phyloP scores from a whole-genome alignment of 2,329 filamentous ascomycete species.

The Hypoxylon sp. region DNA sequence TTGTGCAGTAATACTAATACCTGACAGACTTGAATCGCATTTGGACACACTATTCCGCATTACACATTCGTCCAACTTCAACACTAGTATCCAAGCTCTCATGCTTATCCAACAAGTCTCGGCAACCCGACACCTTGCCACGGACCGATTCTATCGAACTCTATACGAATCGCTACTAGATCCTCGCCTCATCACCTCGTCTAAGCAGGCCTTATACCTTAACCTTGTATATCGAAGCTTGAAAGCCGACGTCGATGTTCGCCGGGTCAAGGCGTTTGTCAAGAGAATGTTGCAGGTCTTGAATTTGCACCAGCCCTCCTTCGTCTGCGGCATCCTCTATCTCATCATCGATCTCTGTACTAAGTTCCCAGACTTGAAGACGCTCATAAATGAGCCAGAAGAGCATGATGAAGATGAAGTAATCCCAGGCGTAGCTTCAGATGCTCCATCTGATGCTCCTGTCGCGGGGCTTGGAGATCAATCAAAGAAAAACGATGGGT shows the following conservation, averaged over 20 bases:
- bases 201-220: slow-evolving; percentile 94
- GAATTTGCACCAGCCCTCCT: slow-evolving; percentile 89
- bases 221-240: slow-evolving; percentile 90
- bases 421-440: slow-evolving; percentile 65
- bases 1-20: slow-evolving; percentile 42
- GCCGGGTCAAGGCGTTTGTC: slow-evolving; percentile 93
- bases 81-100: slow-evolving; percentile 95
- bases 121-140: slow-evolving; percentile 80
- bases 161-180: slow-evolving; percentile 96
- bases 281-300: slow-evolving; percentile 92
- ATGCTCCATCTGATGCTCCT: slow-evolving; percentile 54
- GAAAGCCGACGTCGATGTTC: slow-evolving; percentile 90
- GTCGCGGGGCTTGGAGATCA: slow-evolving; percentile 43
- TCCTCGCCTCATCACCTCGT: slow-evolving; percentile 86
- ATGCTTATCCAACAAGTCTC: slow-evolving; percentile 95
- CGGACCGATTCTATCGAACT: slow-evolving; percentile 93
- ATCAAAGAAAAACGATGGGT: slow-evolving; percentile 48
- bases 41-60: slow-evolving; percentile 95
- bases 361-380: slow-evolving; percentile 83
- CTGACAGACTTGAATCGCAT: slow-evolving; percentile 79
- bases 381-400: slow-evolving; percentile 84
- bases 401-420: slow-evolving; percentile 79
- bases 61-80: slow-evolving; percentile 98
- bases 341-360: slow-evolving; percentile 83
- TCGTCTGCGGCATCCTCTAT: slow-evolving; percentile 93